Conservation (phyloP, 306 rosid genomes). For the Inga oerstediana region DNA sequence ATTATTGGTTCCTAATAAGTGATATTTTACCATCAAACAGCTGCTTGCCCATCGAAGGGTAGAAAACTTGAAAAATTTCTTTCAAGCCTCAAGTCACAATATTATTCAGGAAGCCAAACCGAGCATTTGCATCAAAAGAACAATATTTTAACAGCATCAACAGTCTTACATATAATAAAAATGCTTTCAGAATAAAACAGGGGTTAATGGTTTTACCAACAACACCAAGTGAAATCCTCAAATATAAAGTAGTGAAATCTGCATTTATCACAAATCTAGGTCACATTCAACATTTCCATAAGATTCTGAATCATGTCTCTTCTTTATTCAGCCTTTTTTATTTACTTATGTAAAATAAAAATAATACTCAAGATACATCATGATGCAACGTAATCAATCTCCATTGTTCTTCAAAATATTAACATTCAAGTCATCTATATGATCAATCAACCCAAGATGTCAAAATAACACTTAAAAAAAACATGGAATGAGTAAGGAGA, state of each 20-base stretch:
- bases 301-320: not conserved
- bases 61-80: not conserved
- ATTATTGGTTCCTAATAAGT: not conserved
- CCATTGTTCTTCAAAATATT: not conserved
- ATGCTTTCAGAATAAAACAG: not conserved
- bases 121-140: not conserved
- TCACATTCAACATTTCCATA: not conserved
- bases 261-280: not conserved
- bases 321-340: not conserved
- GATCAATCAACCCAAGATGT: not conserved
- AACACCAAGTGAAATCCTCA: not conserved
- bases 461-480: not conserved
- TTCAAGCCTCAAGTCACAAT: not conserved
- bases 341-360: not conserved
- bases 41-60: conserved; percentile 3
- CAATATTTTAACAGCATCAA: not conserved
- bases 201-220: not conserved
- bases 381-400: not conserved
- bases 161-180: not conserved
- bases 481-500: not conserved
- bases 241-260: not conserved
- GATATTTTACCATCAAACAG: not conserved
- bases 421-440: not conserved
- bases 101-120: conserved; percentile 12
- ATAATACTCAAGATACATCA: not conserved